Percentiles rank a stretch among this genome's conserved stretches.
These are phyloP conservation scores for Wickerhamiella spandovensis DNA, from an alignment of 805 yeast genomes.

Conservation along the genomic window DNA sequence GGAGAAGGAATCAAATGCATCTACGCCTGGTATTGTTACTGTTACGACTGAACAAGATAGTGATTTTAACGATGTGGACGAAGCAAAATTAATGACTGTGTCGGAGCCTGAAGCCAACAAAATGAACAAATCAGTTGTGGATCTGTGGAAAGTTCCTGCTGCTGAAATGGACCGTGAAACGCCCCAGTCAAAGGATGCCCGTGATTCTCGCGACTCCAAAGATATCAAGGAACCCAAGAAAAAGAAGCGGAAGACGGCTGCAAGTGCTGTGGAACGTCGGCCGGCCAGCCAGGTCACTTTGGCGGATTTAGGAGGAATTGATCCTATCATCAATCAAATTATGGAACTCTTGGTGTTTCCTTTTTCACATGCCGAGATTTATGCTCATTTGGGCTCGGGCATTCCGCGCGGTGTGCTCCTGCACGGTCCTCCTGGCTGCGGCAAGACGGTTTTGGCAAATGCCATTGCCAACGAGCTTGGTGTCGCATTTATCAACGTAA, in stretches of 20 bases:
- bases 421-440: slow-evolving; percentile 99
- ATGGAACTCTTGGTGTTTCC: slow-evolving; percentile 90
- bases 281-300: slow-evolving; percentile 46
- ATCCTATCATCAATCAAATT: slow-evolving; percentile 66
- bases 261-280: slow-evolving; percentile 4
- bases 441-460: slow-evolving; percentile 91
- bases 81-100: slow-evolving; percentile 47
- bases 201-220: not conserved
- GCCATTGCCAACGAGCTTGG: slow-evolving; percentile 91
- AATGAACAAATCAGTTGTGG: slow-evolving; percentile 64
- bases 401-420: slow-evolving; percentile 88
- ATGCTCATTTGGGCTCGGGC: slow-evolving; percentile 74
- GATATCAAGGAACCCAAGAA: slow-evolving; percentile 4
- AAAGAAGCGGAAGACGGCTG: slow-evolving; percentile 6
- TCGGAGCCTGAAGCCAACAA: slow-evolving; percentile 40
- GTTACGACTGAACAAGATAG: slow-evolving; percentile 23
- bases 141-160: slow-evolving; percentile 40
- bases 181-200: not conserved
- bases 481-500: slow-evolving; percentile 79
- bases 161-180: slow-evolving; percentile 8
- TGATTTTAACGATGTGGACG: slow-evolving; percentile 29
- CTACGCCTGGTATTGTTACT: slow-evolving; percentile 15
- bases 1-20: slow-evolving; percentile 45
- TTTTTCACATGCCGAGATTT: slow-evolving; percentile 85
- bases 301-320: slow-evolving; percentile 79